Percentiles rank a stretch among this genome's conserved stretches.
Evolutionary conservation across 2,329 filamentous ascomycete genomes (phyloP).

Genomic region (Talaromyces verruculosus): DNA sequence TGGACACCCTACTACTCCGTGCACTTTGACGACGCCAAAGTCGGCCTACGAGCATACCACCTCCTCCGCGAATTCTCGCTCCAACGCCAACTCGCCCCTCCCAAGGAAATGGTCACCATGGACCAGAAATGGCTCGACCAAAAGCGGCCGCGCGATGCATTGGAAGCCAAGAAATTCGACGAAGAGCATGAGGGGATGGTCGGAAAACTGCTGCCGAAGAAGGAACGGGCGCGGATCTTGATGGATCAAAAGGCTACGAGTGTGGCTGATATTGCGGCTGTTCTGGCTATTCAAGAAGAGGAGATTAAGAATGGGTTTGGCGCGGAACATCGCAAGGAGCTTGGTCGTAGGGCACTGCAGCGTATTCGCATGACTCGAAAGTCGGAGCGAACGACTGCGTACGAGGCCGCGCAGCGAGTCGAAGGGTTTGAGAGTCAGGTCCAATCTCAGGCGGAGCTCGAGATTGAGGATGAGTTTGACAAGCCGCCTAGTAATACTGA

Average conservation of each 20-base stretch:
- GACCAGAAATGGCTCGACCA: conserved; percentile 45
- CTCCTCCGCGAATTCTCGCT: conserved; percentile 61
- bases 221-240: conserved; percentile 52
- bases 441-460: conserved; percentile 25
- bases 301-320: conserved; percentile 34
- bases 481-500: conserved; percentile 18
- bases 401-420: conserved; percentile 28
- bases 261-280: conserved; percentile 60
- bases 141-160: conserved; percentile 40
- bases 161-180: conserved; percentile 44
- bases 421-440: conserved; percentile 27
- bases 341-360: conserved; percentile 33
- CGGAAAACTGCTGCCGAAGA: conserved; percentile 48
- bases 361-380: conserved; percentile 33
- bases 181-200: conserved; percentile 40
- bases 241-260: conserved; percentile 67
- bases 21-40: conserved; percentile 51
- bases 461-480: conserved; percentile 10
- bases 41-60: conserved; percentile 57
- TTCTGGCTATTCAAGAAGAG: conserved; percentile 52
- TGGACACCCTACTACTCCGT: conserved; percentile 62
- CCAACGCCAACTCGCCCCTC: conserved; percentile 57
- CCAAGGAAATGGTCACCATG: conserved; percentile 45
- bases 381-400: conserved; percentile 26
- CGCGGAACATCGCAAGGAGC: conserved; percentile 33